Evolutionary conservation across 2,329 filamentous ascomycete genomes (phyloP).

Genomic region (Thelonectria blattea): DNA sequence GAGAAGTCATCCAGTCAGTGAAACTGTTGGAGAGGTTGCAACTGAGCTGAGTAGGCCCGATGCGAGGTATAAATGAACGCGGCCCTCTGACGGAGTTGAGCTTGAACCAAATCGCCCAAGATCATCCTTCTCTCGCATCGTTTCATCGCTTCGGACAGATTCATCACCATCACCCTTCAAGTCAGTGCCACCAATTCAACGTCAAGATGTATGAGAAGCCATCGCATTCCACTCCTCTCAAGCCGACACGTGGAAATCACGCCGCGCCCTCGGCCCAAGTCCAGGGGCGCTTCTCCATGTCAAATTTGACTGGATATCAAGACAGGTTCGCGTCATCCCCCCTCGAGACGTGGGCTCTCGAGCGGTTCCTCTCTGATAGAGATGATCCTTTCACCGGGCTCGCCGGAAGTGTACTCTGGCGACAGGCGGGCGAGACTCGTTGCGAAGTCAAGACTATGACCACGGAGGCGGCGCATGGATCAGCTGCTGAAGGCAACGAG

Average conservation of each 20-base stretch:
- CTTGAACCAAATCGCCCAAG: not conserved
- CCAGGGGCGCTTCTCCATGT: not conserved
- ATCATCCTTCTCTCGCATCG: not conserved
- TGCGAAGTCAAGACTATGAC: not conserved
- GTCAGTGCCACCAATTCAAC: not conserved
- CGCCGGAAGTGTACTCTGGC: not conserved
- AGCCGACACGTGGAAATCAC: not conserved
- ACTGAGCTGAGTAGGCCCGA: not conserved
- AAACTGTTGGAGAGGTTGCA: conserved; percentile 3
- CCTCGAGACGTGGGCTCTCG: not conserved
- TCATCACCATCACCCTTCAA: not conserved
- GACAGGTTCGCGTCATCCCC: not conserved
- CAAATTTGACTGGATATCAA: not conserved
- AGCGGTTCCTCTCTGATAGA: not conserved
- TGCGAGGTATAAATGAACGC: not conserved
- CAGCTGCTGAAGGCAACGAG: not conserved
- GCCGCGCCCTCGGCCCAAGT: not conserved
- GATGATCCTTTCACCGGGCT: conserved; percentile 1
- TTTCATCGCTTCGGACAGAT: not conserved
- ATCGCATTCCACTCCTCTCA: not conserved
- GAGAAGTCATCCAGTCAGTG: not conserved
- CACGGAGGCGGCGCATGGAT: not conserved
- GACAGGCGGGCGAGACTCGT: not conserved
- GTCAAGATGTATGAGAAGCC: not conserved
- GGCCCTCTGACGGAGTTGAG: not conserved